A percentile compares a stretch with the other conserved stretches of the same genome.
Evolutionary conservation across 257 asterid genomes (phyloP).

Genomic region (Orobanche coerulescens): DNA sequence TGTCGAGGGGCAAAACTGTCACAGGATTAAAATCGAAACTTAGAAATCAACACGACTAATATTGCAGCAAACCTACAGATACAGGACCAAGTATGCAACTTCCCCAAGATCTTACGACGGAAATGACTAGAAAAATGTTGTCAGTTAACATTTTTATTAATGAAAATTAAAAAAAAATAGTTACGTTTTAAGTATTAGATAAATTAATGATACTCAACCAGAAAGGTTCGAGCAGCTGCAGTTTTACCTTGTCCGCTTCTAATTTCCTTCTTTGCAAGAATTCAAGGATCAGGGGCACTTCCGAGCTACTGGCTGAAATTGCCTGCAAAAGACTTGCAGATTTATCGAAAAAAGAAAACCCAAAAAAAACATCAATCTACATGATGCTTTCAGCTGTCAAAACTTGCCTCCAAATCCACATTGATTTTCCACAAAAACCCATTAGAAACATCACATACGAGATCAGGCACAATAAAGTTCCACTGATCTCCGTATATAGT

Average conservation of each 20-base stretch:
- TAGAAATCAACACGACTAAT: too few species aligned
- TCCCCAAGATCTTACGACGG: slow-evolving; percentile 9
- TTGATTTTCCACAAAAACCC: slow-evolving; percentile 75
- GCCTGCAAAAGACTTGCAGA: slow-evolving; percentile 48
- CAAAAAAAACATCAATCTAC: slow-evolving; percentile 14
- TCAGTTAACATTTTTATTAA: not conserved
- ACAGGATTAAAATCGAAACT: too few species aligned
- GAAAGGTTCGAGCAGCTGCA: slow-evolving; percentile 9
- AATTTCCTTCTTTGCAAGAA: slow-evolving; percentile 85
- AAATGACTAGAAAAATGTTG: slow-evolving; percentile 5
- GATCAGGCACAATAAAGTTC: slow-evolving; percentile 85
- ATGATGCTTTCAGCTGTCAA: slow-evolving; percentile 13
- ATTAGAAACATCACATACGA: slow-evolving; percentile 61
- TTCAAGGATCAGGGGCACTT: slow-evolving; percentile 63
- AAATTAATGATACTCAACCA: not conserved
- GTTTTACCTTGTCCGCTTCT: slow-evolving; percentile 79
- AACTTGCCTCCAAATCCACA: slow-evolving; percentile 86
- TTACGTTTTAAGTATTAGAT: not conserved
- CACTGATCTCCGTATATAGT: slow-evolving; percentile 69
- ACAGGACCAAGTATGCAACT: too few species aligned
- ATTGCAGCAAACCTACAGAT: too few species aligned
- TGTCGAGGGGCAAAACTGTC: too few species aligned
- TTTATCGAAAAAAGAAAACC: slow-evolving; percentile 22
- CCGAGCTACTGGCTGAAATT: slow-evolving; percentile 89
- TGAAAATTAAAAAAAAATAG: slow-evolving; percentile 13